phyloP scores from a whole-genome alignment of 805 yeast species.

The Dipodascopsis uninucleata region DNA sequence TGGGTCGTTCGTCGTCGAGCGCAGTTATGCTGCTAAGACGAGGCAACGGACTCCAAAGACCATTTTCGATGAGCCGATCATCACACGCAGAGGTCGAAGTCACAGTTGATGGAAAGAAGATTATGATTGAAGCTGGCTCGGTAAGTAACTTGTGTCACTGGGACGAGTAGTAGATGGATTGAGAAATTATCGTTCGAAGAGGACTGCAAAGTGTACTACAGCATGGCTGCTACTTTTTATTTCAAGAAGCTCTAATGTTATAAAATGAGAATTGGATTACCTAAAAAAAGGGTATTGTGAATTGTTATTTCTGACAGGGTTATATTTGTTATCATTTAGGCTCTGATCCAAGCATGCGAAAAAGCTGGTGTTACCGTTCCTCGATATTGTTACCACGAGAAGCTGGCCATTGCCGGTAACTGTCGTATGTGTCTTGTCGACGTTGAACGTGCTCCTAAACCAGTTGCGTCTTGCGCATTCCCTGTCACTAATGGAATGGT shows the following conservation, averaged over 20 bases:
- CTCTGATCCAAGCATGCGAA: slow-evolving; percentile 87
- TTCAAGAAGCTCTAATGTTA: not conserved
- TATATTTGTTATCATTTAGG: slow-evolving; percentile 29
- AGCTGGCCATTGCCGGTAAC: slow-evolving; percentile 85
- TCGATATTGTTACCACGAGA: slow-evolving; percentile 87
- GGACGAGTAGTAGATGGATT: not conserved
- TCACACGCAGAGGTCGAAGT: slow-evolving; percentile 53
- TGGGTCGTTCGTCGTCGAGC: slow-evolving; percentile 4
- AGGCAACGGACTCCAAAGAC: slow-evolving; percentile 21
- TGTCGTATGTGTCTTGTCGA: slow-evolving; percentile 92
- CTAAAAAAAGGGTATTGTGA: not conserved
- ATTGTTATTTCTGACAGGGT: not conserved
- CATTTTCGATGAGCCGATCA: slow-evolving; percentile 39
- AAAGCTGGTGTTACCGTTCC: slow-evolving; percentile 86
- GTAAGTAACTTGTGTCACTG: slow-evolving; percentile 5
- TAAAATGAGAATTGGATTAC: not conserved
- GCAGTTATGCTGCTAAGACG: slow-evolving; percentile 2
- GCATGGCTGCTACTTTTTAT: not conserved
- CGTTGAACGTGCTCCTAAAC: slow-evolving; percentile 82
- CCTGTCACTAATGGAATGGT: slow-evolving; percentile 91
- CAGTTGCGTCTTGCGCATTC: slow-evolving; percentile 87
- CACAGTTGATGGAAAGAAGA: slow-evolving; percentile 65
- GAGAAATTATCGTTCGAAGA: no score
- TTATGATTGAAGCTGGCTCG: slow-evolving; percentile 78
- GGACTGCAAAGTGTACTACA: no score